Evolutionary conservation across 2,329 filamentous ascomycete species (phyloP), one percentile per base, ranked within the genome.

Genomic region (Monosporascus sp.): DNA sequence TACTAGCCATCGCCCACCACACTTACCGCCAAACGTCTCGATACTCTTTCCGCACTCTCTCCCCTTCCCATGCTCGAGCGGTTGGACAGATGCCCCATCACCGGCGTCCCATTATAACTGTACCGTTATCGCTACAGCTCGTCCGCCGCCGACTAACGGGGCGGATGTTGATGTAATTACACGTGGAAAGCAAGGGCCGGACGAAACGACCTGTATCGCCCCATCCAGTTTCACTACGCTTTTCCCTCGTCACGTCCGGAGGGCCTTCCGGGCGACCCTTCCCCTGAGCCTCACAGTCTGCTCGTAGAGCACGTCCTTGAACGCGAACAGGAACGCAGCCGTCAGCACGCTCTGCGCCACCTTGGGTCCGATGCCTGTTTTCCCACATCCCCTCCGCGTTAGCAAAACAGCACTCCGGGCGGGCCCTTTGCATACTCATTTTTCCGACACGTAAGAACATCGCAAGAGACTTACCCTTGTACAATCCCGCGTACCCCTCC

Each of bases 341-440:
- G 94, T 99, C 57, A 99, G 81, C 46, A 97, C 94, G 68, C 92
- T 97, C 75, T 99, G 94, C 20, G 91, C 92, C 61, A 99, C 87
- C 80, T 99, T 99, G 62, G 94, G 91, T 22, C 87, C 91, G 67
- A 99, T 96, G 51, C 93, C 92, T 96, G 52, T 66, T 54, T 35
- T 35, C 9, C 9, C 31, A 35, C 11, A 35, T 14, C 27, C 20
- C 27, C 2, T n/a, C 26, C 37, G 43, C 14, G 37, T 46, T 35
- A 8, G 41, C 31, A 26, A 48, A 26, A 31, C 43, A 49, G 48
- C 24, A 45, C 48, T 45, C 11, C 5, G 31, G 37, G 40, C 55
- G 27, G 11, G 9, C 5, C 31, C 11, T 14, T 14, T 14, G 31
- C 14, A 14, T 14, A 35, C 31, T 35, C 1, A 7, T 35, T 35